Percentiles rank a stretch among this genome's conserved stretches.
Conservation (phyloP, 306 rosid species). For the Fragaria ananassa region DNA sequence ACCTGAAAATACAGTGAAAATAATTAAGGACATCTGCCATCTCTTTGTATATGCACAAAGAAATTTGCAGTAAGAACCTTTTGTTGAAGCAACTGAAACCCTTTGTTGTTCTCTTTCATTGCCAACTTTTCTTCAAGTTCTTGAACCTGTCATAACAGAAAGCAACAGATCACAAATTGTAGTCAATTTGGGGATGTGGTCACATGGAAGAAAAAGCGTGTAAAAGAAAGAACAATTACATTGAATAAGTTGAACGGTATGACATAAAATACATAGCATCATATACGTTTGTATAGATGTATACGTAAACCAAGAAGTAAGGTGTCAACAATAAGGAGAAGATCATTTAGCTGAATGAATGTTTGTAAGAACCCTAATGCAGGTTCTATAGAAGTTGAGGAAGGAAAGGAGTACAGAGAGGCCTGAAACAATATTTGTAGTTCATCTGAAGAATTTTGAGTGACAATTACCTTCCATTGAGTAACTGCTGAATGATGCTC, state of each 20-base stretch:
- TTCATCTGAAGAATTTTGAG: not conserved
- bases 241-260: not conserved
- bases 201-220: not conserved
- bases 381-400: not conserved
- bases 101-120: conserved; percentile 12
- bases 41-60: not conserved
- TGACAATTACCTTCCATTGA: conserved; percentile 13
- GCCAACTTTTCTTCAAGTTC: conserved; percentile 13
- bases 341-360: not conserved
- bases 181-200: conserved; percentile 1
- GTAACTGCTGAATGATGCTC: not conserved
- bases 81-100: conserved; percentile 12
- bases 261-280: not conserved
- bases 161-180: conserved; percentile 1
- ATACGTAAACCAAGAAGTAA: not conserved
- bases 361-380: not conserved
- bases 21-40: not conserved
- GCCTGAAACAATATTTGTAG: not conserved
- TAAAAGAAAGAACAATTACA: too few relatives aligned
- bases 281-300: not conserved
- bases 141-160: conserved; percentile 4
- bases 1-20: conserved; percentile 4
- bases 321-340: not conserved
- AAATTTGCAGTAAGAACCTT: conserved; percentile 11
- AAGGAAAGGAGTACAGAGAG: not conserved